Percentiles rank a stretch among this genome's conserved stretches.
phyloP scores from a whole-genome alignment of 2,329 filamentous ascomycete species.

The Anthostomella pinea region DNA sequence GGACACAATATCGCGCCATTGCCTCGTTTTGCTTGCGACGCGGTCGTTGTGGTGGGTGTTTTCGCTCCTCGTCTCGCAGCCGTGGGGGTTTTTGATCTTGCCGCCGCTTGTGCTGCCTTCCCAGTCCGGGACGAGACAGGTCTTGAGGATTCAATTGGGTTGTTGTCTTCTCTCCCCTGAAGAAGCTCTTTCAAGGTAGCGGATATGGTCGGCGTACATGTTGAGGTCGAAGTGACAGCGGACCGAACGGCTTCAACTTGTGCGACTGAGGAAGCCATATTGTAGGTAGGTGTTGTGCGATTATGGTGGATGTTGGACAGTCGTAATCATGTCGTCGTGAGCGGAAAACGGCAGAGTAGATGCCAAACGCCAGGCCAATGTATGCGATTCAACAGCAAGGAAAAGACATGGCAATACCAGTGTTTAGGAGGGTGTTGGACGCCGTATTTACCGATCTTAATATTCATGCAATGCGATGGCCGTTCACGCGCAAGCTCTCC shows the following conservation, averaged over 20 bases:
- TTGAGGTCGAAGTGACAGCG: constrained; percentile 50
- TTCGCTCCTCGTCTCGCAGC: constrained; percentile 8
- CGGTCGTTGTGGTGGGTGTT: constrained; percentile 17
- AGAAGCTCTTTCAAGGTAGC: constrained; percentile 48
- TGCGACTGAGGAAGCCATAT: constrained; percentile 43
- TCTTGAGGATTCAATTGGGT: constrained; percentile 29
- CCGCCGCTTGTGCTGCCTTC: constrained; percentile 23
- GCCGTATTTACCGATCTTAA: constrained; percentile 2
- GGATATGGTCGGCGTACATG: constrained; percentile 50
- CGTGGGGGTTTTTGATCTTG: constrained; percentile 17
- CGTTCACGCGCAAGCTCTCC: constrained; percentile 3
- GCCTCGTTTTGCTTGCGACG: constrained; percentile 29
- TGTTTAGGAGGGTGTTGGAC: constrained; percentile 7
- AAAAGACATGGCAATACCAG: constrained; percentile 12
- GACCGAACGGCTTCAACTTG: constrained; percentile 51
- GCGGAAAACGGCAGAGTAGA: constrained; percentile 19
- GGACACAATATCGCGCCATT: constrained; percentile 44
- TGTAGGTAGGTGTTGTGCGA: constrained; percentile 10
- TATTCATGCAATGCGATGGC: background rate
- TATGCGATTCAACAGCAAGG: constrained; percentile 14
- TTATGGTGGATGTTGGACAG: constrained; percentile 17
- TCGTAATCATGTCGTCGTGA: constrained; percentile 31
- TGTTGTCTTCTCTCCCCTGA: constrained; percentile 25
- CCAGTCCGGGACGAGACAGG: constrained; percentile 29
- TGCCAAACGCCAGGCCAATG: constrained; percentile 21